Evolutionary conservation across 257 asterid species (phyloP), one percentile per base, ranked within the genome.

Genomic region (Pogostemon cablin): DNA sequence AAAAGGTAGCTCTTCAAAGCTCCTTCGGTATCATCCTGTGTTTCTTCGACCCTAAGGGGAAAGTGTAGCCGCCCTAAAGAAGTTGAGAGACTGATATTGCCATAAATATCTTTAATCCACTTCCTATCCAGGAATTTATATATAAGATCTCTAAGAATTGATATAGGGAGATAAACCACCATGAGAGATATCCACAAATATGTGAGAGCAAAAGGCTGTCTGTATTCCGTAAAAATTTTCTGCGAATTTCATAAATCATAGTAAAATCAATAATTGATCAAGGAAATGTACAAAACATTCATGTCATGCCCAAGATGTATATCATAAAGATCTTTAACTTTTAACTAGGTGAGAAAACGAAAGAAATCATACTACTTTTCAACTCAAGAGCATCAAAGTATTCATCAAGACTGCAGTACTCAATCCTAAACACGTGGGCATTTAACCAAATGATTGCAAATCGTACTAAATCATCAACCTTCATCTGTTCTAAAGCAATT

Each of bases 141-240:
- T 7, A 91, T 68, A 78, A 77, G 84, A 72, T 91, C 96, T 80
- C 87, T 81, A 66, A 81, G 72, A 49, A 79, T 37, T n/a, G 96
- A 86, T 80, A 91, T 71, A 3, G 96, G 97, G 32, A 91, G 85
- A 74, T 49, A 88, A 62, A 88, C 84, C 77, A 75, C 90, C 97
- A 88, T 87, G 12, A 88, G 79, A 65, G 96, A 91, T 66, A 87
- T 87, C 83, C 96, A 90, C 38, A 87, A 73, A 78, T 85, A 91
- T 42, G 96, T 91, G 39, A 91, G 77, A 10, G 85, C 95, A 70
- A 91, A 91, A 39, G 96, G 97, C 67, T 91, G 97, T 67, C 86
- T 81, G 71, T 88, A 91, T 65, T 87, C 86, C 10, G 77, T 81
- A 77, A 88, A 87, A 3, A 88, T 87, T 78, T 82, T 86, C 96